phyloP scores from a whole-genome alignment of 306 rosid genomes.

The Lupinus albus region DNA sequence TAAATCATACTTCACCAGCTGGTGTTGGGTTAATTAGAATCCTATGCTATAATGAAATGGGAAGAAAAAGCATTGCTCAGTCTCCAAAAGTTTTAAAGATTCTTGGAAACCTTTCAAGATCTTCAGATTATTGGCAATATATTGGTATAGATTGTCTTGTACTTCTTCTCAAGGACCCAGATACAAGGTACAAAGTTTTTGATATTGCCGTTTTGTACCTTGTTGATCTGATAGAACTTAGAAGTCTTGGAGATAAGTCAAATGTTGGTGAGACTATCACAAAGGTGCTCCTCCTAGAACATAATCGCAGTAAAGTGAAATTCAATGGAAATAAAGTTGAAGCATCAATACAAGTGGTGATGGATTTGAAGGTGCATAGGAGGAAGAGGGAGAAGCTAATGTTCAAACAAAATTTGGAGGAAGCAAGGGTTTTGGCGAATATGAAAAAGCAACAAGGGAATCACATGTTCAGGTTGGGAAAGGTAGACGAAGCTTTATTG shows the following conservation, averaged over 20 bases:
- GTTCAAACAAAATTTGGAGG: conserved; percentile 46
- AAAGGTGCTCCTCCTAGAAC: conserved; percentile 48
- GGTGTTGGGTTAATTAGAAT: conserved; percentile 76
- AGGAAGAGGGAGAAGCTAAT: conserved; percentile 46
- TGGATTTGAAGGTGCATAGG: conserved; percentile 48
- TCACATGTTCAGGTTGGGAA: conserved; percentile 53
- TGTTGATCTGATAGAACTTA: conserved; percentile 63
- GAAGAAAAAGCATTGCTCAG: conserved; percentile 59
- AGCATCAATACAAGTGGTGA: conserved; percentile 35
- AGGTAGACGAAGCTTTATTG: conserved; percentile 52
- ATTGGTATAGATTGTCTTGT: conserved; percentile 79
- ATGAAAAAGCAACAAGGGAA: conserved; percentile 61
- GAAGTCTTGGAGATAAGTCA: conserved; percentile 59
- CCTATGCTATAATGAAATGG: conserved; percentile 59
- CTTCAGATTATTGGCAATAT: conserved; percentile 91
- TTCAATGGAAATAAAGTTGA: conserved; percentile 25
- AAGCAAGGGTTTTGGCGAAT: conserved; percentile 43
- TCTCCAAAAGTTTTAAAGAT: conserved; percentile 46
- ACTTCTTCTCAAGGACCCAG: conserved; percentile 67
- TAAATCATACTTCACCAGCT: conserved; percentile 64
- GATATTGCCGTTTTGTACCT: conserved; percentile 49
- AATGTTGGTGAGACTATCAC: conserved; percentile 59
- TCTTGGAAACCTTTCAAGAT: conserved; percentile 69
- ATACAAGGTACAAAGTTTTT: conserved; percentile 66
- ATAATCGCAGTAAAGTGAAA: conserved; percentile 22